phyloP scores from a whole-genome alignment of 2,329 filamentous ascomycete species.

The Elsinoe necatrix region DNA sequence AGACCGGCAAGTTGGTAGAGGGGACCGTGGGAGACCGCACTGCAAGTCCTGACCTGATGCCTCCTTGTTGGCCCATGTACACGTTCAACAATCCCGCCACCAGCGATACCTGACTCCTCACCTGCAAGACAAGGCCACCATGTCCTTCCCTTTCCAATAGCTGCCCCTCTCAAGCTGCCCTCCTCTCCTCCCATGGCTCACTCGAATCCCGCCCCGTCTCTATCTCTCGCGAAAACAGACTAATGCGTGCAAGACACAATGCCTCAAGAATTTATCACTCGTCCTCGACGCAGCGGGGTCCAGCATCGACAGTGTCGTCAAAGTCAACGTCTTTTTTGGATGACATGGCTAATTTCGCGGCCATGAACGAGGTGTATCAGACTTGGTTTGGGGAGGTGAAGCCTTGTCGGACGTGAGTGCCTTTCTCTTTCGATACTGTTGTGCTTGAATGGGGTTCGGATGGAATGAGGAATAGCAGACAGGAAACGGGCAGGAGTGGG shows the following conservation, averaged over 20 bases:
- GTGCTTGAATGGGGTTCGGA: too few species aligned
- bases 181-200: too few species aligned
- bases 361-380: constrained; percentile 48
- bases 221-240: too few species aligned
- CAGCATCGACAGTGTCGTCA: constrained; percentile 53
- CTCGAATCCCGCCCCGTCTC: too few species aligned
- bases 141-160: too few species aligned
- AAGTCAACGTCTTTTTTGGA: constrained; percentile 60
- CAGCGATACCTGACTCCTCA: too few species aligned
- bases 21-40: constrained; percentile 49
- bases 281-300: constrained; percentile 55
- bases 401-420: constrained; percentile 27
- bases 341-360: constrained; percentile 55
- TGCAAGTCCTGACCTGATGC: constrained; percentile 34
- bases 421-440: too few species aligned
- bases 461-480: neutral
- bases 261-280: constrained; percentile 50
- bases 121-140: too few species aligned
- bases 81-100: too few species aligned
- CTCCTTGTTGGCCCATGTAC: too few species aligned
- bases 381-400: constrained; percentile 28
- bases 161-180: too few species aligned
- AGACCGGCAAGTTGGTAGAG: constrained; percentile 46
- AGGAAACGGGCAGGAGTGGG: too few species aligned
- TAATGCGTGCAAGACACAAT: constrained; percentile 30